phyloP scores from a whole-genome alignment of 2,329 filamentous ascomycete genomes.

The Teratosphaeriaceae sp. region DNA sequence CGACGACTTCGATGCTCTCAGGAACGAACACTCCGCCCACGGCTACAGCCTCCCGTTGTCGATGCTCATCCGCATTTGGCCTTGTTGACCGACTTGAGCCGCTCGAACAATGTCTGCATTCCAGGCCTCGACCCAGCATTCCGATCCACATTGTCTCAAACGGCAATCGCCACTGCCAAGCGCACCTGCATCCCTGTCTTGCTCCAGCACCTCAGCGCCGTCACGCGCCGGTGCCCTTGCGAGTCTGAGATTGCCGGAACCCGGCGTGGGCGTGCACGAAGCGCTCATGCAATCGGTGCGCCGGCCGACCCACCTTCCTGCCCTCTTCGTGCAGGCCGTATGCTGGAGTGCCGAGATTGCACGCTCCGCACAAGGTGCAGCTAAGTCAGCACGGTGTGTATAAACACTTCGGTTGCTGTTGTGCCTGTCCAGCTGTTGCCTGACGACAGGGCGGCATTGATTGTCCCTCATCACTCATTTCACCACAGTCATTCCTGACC shows the following conservation, averaged over 20 bases:
- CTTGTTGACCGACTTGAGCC: neutral
- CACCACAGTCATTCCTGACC: slow-evolving; percentile 39
- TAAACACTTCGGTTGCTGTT: slow-evolving; percentile 14
- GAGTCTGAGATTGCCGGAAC: too few species aligned
- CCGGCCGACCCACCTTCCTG: slow-evolving; percentile 22
- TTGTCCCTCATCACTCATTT: slow-evolving; percentile 10
- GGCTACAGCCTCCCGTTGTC: too few species aligned
- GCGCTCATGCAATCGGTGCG: slow-evolving; percentile 21
- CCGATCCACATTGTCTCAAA: slow-evolving; percentile 18
- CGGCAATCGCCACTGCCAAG: slow-evolving; percentile 24
- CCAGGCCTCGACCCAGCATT: slow-evolving; percentile 16
- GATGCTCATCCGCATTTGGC: too few species aligned
- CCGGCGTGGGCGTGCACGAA: slow-evolving; percentile 10
- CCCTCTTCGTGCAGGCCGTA: slow-evolving; percentile 19
- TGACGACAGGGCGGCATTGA: slow-evolving; percentile 11
- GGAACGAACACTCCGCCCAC: neutral
- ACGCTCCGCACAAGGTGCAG: slow-evolving; percentile 22
- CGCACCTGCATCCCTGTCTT: slow-evolving; percentile 19
- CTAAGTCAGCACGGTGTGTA: slow-evolving; percentile 15
- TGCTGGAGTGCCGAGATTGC: slow-evolving; percentile 25
- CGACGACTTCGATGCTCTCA: neutral
- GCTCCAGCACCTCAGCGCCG: slow-evolving; percentile 15
- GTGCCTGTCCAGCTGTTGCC: too few species aligned
- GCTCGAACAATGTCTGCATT: slow-evolving; percentile 25
- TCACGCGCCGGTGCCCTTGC: slow-evolving; percentile 24